These are phyloP conservation scores for Choricystis sp. DNA, from an alignment of 139 green algal genomes.

Conservation along the genomic window DNA sequence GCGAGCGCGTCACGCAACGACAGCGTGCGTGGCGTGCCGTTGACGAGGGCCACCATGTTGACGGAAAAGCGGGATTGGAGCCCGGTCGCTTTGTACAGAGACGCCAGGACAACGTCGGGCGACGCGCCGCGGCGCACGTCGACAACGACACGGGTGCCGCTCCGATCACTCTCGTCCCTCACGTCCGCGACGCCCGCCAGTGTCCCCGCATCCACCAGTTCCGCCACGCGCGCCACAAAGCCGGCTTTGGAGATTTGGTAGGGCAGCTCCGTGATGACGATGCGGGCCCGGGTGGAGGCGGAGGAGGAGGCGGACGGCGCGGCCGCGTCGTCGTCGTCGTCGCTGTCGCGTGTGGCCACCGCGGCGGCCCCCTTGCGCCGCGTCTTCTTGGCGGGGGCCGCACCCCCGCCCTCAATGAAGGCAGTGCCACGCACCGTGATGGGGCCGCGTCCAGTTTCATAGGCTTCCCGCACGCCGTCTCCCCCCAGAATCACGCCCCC, in stretches of 20 bases:
- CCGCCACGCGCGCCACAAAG: conserved; percentile 48
- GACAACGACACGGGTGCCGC: conserved; percentile 80
- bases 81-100: conserved; percentile 61
- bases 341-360: not conserved
- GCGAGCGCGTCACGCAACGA: conserved; percentile 48
- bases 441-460: conserved; percentile 50
- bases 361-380: not conserved
- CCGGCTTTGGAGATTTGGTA: conserved; percentile 80
- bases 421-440: conserved; percentile 49
- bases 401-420: conserved; percentile 38
- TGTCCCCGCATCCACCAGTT: conserved; percentile 54
- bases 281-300: conserved; percentile 12
- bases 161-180: conserved; percentile 83
- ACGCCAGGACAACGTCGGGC: conserved; percentile 48
- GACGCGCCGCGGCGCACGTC: conserved; percentile 33
- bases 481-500: conserved; percentile 43
- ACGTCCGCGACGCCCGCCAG: conserved; percentile 71
- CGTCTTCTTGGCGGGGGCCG: not conserved
- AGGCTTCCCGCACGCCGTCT: conserved; percentile 31
- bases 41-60: conserved; percentile 72
- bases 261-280: conserved; percentile 82
- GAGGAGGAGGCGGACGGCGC: not conserved
- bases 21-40: conserved; percentile 35
- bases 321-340: not conserved
- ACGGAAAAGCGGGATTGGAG: conserved; percentile 57